A percentile compares a stretch with the other conserved stretches of the same genome.
phyloP scores from a whole-genome alignment of 176 grass and related monocot genomes.

The bread wheat (Triticum aestivum) region DNA sequence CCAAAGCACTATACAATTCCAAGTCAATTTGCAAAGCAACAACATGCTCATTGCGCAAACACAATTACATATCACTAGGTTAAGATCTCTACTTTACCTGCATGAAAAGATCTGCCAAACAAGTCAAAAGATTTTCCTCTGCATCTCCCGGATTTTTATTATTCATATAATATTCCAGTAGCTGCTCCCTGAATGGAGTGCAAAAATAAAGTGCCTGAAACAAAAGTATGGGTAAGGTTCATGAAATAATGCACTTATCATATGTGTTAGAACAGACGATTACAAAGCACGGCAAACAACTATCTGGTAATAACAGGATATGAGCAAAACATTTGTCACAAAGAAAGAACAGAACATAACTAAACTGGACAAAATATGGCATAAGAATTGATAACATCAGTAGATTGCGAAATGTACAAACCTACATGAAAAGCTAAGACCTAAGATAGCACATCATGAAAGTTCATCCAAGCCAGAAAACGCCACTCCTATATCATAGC shows the following conservation, averaged over 20 bases:
- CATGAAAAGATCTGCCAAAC: conserved; percentile 93
- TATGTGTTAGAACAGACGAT: not conserved
- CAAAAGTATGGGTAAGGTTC: conserved; percentile 34
- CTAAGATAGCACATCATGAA: not conserved
- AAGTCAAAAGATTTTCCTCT: conserved; percentile 93
- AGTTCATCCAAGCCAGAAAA: conserved; percentile 1
- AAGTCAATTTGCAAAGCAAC: conserved; percentile 13
- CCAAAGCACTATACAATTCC: not conserved
- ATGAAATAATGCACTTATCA: conserved; percentile 16
- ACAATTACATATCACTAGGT: not conserved
- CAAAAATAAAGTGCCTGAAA: conserved; percentile 97
- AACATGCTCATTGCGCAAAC: conserved; percentile 6
- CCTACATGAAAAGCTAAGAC: not conserved
- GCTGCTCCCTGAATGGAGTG: conserved; percentile 82
- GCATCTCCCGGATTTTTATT: conserved; percentile 67
- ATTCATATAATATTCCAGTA: conserved; percentile 78
- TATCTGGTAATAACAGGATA: not conserved
- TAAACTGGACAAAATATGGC: not conserved
- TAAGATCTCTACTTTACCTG: conserved; percentile 57
- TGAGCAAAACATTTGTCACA: not conserved
- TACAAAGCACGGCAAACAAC: not conserved
- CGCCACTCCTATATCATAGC: not conserved
- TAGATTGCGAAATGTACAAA: not conserved
- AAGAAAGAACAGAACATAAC: not conserved
- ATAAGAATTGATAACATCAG: not conserved